A percentile compares a stretch with the other conserved stretches of the same genome.
phyloP scores from a whole-genome alignment of 495 filamentous ascomycete species.

The Penicillium desertorum region DNA sequence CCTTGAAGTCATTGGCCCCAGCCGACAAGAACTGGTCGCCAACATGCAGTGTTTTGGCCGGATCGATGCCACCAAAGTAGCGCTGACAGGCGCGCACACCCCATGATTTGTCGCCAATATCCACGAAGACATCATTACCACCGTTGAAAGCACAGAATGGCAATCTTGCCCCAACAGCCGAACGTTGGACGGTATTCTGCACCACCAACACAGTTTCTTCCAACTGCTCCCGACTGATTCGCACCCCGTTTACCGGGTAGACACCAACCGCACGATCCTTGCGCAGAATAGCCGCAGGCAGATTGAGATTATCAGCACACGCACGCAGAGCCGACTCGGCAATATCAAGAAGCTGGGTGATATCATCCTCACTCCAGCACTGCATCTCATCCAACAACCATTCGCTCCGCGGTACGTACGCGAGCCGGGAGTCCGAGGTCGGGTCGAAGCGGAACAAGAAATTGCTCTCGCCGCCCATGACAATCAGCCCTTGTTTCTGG shows the following conservation, averaged over 20 bases:
- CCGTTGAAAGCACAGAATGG: slow-evolving; percentile 99
- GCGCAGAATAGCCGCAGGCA: slow-evolving; percentile 75
- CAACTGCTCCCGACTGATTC: slow-evolving; percentile 81
- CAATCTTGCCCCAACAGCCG: slow-evolving; percentile 62
- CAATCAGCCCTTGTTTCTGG: slow-evolving; percentile 74
- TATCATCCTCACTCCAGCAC: slow-evolving; percentile 76
- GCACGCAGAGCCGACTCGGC: slow-evolving; percentile 81
- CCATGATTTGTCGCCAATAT: slow-evolving; percentile 97
- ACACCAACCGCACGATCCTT: slow-evolving; percentile 96
- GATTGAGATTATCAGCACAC: slow-evolving; percentile 70
- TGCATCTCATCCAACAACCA: slow-evolving; percentile 90
- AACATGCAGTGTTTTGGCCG: slow-evolving; percentile 71
- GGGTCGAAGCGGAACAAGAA: slow-evolving; percentile 76
- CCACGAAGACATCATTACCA: slow-evolving; percentile 96
- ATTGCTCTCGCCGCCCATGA: slow-evolving; percentile 90
- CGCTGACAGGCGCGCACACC: slow-evolving; percentile 87
- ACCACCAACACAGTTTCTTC: slow-evolving; percentile 95
- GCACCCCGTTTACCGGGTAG: slow-evolving; percentile 55
- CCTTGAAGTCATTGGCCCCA: slow-evolving; percentile 97
- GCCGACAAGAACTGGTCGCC: slow-evolving; percentile 96
- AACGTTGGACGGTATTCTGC: slow-evolving; percentile 87
- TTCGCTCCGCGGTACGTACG: slow-evolving; percentile 62
- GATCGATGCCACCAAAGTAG: slow-evolving; percentile 79
- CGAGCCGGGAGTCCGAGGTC: slow-evolving; percentile 35
- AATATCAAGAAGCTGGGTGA: slow-evolving; percentile 75